Percentiles rank a stretch among this genome's conserved stretches.
These are phyloP conservation scores for Xylaria sp. DNA, from an alignment of 2,329 filamentous ascomycete species.

Conservation along the genomic window DNA sequence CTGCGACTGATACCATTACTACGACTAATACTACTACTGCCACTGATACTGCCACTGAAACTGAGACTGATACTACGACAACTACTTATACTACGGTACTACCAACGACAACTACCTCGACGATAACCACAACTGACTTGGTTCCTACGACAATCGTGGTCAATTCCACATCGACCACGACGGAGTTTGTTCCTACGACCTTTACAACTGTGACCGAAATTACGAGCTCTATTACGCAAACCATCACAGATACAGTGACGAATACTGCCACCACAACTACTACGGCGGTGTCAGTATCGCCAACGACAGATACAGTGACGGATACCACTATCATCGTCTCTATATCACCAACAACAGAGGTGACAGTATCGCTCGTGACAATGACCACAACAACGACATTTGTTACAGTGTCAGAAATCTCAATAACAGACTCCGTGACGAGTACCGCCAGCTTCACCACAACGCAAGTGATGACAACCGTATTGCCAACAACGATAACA, in stretches of 20 bases:
- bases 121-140: slow-evolving; percentile 39
- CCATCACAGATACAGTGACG: slow-evolving; percentile 31
- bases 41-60: slow-evolving; percentile 27
- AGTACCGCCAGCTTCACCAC: slow-evolving; percentile 48
- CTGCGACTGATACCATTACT: slow-evolving; percentile 18
- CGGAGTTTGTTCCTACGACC: slow-evolving; percentile 41
- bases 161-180: slow-evolving; percentile 40
- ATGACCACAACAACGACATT: slow-evolving; percentile 45
- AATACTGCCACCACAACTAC: slow-evolving; percentile 28
- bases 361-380: slow-evolving; percentile 45
- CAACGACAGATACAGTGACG: slow-evolving; percentile 43
- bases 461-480: slow-evolving; percentile 43
- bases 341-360: slow-evolving; percentile 32
- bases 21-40: slow-evolving; percentile 12
- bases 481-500: slow-evolving; percentile 43
- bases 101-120: slow-evolving; percentile 41
- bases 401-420: slow-evolving; percentile 44
- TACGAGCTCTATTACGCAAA: slow-evolving; percentile 38
- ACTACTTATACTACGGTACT: slow-evolving; percentile 43
- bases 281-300: slow-evolving; percentile 22
- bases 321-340: slow-evolving; percentile 36
- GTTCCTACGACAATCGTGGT: slow-evolving; percentile 43
- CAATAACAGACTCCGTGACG: slow-evolving; percentile 48
- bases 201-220: slow-evolving; percentile 40
- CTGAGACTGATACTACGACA: slow-evolving; percentile 27